Conservation (phyloP, 345 rosid species). For the Boechera divaricarpa region DNA sequence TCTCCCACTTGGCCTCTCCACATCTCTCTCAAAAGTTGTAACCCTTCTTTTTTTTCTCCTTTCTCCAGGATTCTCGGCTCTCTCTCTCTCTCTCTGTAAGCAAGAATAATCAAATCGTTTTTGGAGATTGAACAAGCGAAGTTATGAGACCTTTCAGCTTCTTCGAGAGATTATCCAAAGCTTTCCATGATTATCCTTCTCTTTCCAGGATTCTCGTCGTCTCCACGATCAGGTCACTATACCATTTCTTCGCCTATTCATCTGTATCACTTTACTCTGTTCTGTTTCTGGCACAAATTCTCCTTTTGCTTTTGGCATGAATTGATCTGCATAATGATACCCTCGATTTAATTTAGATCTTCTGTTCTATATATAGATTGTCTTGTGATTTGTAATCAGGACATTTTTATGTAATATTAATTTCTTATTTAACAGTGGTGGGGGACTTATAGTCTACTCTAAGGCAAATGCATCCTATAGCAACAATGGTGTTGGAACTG, state of each 20-base stretch:
- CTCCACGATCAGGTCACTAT: conserved; percentile 74
- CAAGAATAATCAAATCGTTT: neutral
- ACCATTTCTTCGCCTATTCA: neutral
- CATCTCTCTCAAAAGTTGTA: neutral
- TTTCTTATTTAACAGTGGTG: conserved; percentile 59
- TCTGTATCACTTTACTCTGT: neutral
- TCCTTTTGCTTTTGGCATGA: neutral
- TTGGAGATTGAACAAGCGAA: conserved; percentile 8
- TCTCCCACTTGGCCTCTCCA: conserved; percentile 8
- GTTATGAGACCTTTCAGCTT: conserved; percentile 62
- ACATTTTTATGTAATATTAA: neutral
- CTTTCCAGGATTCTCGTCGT: conserved; percentile 68
- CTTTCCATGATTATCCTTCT: conserved; percentile 69
- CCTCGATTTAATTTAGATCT: neutral
- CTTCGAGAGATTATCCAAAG: conserved; percentile 61
- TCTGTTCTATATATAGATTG: neutral
- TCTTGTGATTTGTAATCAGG: neutral
- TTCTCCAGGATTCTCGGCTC: neutral
- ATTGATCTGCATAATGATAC: neutral
- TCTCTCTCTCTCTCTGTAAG: neutral
- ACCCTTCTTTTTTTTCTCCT: neutral
- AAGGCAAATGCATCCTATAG: conserved; percentile 59
- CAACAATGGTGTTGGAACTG: conserved; percentile 43
- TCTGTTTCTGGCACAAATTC: neutral
- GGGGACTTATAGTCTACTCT: conserved; percentile 74